Evolutionary conservation across 2,329 filamentous ascomycete species (phyloP).

Genomic region (Pseudogymnoascus sp.): DNA sequence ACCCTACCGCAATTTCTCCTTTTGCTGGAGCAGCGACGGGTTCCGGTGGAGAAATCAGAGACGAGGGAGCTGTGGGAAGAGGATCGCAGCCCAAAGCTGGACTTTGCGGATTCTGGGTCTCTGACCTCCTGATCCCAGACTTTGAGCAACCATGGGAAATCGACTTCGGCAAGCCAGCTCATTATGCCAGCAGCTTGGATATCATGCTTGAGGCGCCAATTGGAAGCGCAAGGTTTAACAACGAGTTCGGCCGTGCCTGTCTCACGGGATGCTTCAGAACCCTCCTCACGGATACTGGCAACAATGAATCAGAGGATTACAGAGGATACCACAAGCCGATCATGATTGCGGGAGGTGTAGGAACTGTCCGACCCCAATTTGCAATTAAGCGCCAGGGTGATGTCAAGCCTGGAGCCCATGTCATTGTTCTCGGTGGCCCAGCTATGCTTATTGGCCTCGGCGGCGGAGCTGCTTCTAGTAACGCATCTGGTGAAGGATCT

Average conservation of each 20-base stretch:
- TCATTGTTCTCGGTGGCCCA: constrained; percentile 88
- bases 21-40: constrained; percentile 91
- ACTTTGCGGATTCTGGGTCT: constrained; percentile 88
- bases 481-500: constrained; percentile 77
- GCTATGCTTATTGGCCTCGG: constrained; percentile 97
- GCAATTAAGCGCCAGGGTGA: constrained; percentile 75
- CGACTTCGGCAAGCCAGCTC: constrained; percentile 79
- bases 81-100: constrained; percentile 92
- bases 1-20: constrained; percentile 90
- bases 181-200: constrained; percentile 89
- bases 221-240: constrained; percentile 92
- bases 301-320: constrained; percentile 55
- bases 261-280: constrained; percentile 89
- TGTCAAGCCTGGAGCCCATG: constrained; percentile 79
- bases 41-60: constrained; percentile 89
- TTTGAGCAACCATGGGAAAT: constrained; percentile 81
- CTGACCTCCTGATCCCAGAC: constrained; percentile 83
- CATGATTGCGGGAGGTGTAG: constrained; percentile 94
- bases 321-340: constrained; percentile 97
- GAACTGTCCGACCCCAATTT: constrained; percentile 83
- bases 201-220: constrained; percentile 98
- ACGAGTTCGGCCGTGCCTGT: constrained; percentile 89
- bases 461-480: constrained; percentile 88
- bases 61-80: constrained; percentile 88
- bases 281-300: constrained; percentile 63